Percentiles rank a stretch among this genome's conserved stretches.
These are phyloP conservation scores for Kregervanrija delftensis DNA, from an alignment of 805 yeast species.

Conservation along the genomic window DNA sequence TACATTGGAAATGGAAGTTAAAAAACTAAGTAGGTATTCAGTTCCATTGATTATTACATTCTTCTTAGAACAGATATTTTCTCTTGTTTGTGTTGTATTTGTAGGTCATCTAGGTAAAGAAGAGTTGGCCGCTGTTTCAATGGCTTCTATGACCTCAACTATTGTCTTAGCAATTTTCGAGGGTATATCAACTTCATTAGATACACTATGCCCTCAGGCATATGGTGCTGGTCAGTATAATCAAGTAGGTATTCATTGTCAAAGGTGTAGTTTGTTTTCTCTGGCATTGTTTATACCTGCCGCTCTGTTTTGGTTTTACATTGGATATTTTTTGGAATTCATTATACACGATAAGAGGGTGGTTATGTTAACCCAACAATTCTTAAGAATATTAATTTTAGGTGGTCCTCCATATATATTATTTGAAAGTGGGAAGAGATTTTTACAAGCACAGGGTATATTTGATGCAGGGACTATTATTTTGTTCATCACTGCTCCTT, in stretches of 20 bases:
- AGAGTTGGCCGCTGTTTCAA: constrained; percentile 69
- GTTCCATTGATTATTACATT: constrained; percentile 60
- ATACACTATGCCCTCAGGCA: constrained; percentile 75
- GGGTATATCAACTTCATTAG: constrained; percentile 70
- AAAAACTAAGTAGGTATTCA: constrained; percentile 35
- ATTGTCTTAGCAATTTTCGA: constrained; percentile 68
- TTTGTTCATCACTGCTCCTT: constrained; percentile 61
- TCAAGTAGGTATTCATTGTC: constrained; percentile 61
- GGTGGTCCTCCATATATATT: constrained; percentile 74
- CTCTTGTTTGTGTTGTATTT: constrained; percentile 69
- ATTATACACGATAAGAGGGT: constrained; percentile 40
- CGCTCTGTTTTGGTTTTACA: constrained; percentile 54
- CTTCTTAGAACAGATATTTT: constrained; percentile 48
- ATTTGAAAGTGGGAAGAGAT: constrained; percentile 67
- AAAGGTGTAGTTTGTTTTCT: constrained; percentile 61
- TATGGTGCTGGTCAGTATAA: constrained; percentile 60
- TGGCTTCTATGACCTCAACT: constrained; percentile 75
- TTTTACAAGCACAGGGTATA: constrained; percentile 69
- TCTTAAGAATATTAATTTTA: constrained; percentile 46
- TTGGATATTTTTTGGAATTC: constrained; percentile 39
- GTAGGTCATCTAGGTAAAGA: constrained; percentile 71
- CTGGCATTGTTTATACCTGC: constrained; percentile 53
- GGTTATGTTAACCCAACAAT: constrained; percentile 48
- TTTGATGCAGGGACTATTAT: constrained; percentile 75
- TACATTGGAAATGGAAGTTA: constrained; percentile 23